Evolutionary conservation across 1,139 yeast species (phyloP).

Genomic region (Pichia sp.): DNA sequence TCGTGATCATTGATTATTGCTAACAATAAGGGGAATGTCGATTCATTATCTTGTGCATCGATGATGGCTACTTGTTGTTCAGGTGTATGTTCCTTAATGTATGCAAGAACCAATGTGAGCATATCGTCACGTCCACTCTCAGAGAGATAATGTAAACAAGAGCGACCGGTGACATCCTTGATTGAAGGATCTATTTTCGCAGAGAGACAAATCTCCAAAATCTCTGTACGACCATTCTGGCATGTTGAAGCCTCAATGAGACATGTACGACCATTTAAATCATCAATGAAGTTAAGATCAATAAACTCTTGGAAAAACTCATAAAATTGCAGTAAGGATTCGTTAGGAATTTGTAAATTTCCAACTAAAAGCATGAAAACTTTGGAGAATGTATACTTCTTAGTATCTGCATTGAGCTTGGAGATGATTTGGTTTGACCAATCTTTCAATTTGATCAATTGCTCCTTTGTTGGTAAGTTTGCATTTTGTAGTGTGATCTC

Average conservation of each 20-base stretch:
- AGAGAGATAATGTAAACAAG: conserved; percentile 85
- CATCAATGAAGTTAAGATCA: conserved; percentile 31
- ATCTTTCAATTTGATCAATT: conserved; percentile 20
- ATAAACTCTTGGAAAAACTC: conserved; percentile 37
- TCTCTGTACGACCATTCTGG: conserved; percentile 26
- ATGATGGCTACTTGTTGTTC: conserved; percentile 17
- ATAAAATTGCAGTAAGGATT: conserved; percentile 39
- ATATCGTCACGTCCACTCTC: conserved; percentile 57
- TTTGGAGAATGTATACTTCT: conserved; percentile 36
- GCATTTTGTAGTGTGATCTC: conserved; percentile 26
- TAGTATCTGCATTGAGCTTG: conserved; percentile 20
- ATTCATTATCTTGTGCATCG: conserved; percentile 59
- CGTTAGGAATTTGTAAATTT: conserved; percentile 43
- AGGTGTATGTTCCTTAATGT: conserved; percentile 2
- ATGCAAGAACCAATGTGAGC: conserved; percentile 33
- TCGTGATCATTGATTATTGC: conserved; percentile 69
- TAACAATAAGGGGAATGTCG: conserved; percentile 73
- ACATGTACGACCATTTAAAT: conserved; percentile 39
- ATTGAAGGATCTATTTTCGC: conserved; percentile 31
- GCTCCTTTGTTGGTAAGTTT: conserved; percentile 21
- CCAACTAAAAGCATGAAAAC: conserved; percentile 60
- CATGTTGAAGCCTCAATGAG: conserved; percentile 41
- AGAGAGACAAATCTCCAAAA: conserved; percentile 30
- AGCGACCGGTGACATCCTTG: conserved; percentile 66
- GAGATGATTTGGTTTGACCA: conserved; percentile 27